phyloP scores from a whole-genome alignment of 148 eudicot genomes.

The Vaccinium myrtillus region DNA sequence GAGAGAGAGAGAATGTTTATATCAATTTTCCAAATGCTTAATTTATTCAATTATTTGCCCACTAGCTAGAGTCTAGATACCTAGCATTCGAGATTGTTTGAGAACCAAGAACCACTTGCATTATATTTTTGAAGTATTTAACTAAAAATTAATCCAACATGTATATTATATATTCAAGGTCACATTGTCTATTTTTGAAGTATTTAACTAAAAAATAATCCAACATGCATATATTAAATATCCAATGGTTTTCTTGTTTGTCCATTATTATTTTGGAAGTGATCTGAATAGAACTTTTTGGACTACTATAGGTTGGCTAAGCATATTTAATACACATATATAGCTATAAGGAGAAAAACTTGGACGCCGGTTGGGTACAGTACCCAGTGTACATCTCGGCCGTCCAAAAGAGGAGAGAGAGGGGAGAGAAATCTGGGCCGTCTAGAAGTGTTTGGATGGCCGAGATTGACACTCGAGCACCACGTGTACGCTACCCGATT shows the following conservation, averaged over 20 bases:
- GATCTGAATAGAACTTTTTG: background rate
- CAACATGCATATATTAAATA: background rate
- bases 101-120: background rate
- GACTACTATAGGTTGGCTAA: background rate
- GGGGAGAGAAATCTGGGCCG: too few species aligned
- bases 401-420: too few species aligned
- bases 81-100: background rate
- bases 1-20: background rate
- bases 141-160: constrained; percentile 6
- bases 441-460: too few species aligned
- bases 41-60: background rate
- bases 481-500: too few species aligned
- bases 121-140: background rate
- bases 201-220: background rate
- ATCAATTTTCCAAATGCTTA: background rate
- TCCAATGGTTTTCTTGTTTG: background rate
- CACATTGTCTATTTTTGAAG: too few species aligned
- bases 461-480: too few species aligned
- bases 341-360: too few species aligned
- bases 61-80: background rate
- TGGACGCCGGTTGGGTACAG: too few species aligned
- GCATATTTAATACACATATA: background rate
- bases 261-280: background rate
- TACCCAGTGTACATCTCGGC: too few species aligned
- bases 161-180: background rate